These are phyloP conservation scores for Hippophae gyantsensis DNA, from an alignment of 306 rosid species.

Conservation along the genomic window DNA sequence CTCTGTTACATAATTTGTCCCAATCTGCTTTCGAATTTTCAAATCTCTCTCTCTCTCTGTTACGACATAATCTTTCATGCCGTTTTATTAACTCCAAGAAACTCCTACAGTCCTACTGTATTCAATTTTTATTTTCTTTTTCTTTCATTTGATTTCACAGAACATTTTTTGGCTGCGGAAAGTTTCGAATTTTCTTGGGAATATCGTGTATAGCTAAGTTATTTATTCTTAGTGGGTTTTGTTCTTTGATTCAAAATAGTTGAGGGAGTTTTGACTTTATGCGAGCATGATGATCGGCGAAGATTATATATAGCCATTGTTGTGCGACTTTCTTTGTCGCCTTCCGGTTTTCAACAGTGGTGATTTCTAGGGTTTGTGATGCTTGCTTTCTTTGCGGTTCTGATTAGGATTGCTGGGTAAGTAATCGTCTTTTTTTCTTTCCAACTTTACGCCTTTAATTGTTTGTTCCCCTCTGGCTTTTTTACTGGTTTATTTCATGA, in stretches of 20 bases:
- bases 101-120: conserved; percentile 4
- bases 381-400: conserved; percentile 18
- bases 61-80: conserved; percentile 8
- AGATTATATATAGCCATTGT: conserved; percentile 7
- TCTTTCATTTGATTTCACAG: not conserved
- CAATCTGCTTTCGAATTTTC: conserved; percentile 42
- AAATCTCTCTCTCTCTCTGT: conserved; percentile 23
- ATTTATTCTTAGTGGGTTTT: conserved; percentile 23
- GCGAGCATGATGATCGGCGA: conserved; percentile 19
- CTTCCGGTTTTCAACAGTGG: conserved; percentile 7
- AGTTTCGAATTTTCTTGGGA: conserved; percentile 19
- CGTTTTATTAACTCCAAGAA: conserved; percentile 7
- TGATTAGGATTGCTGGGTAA: conserved; percentile 24
- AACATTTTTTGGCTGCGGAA: conserved; percentile 9
- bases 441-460: conserved; percentile 2
- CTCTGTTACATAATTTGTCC: conserved; percentile 59
- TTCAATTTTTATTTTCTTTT: not conserved
- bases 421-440: conserved; percentile 11
- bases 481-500: too few relatives aligned
- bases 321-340: conserved; percentile 15
- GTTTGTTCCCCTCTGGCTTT: not conserved
- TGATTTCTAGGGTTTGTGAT: conserved; percentile 34
- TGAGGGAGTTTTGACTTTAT: conserved; percentile 11
- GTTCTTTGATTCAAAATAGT: conserved; percentile 10
- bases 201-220: conserved; percentile 13